These are phyloP conservation scores for Amphichorda felina DNA, from an alignment of 2,329 filamentous ascomycete species.

Conservation along the genomic window DNA sequence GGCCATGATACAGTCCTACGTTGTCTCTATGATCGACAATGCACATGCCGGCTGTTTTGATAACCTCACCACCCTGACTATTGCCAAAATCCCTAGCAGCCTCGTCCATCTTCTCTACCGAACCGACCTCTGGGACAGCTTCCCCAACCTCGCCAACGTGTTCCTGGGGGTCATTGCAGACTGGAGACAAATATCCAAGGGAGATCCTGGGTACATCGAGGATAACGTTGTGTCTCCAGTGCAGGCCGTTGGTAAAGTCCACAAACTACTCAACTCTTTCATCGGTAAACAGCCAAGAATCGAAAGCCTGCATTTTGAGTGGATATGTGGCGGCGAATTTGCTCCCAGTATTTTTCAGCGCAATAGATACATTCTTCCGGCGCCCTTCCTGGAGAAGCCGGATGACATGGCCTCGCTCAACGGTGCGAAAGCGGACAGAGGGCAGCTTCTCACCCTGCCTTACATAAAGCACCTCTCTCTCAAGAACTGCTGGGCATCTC, in stretches of 20 bases:
- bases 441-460: constrained; percentile 37
- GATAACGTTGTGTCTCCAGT: constrained; percentile 37
- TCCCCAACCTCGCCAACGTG: constrained; percentile 41
- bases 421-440: constrained; percentile 16
- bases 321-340: constrained; percentile 56
- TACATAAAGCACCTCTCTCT: constrained; percentile 47
- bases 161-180: constrained; percentile 52
- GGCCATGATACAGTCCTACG: constrained; percentile 56
- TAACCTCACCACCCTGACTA: constrained; percentile 44
- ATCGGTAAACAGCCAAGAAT: constrained; percentile 37
- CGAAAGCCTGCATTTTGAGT: constrained; percentile 51
- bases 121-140: constrained; percentile 47
- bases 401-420: constrained; percentile 15
- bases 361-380: constrained; percentile 50
- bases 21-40: constrained; percentile 53
- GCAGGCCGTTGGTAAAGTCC: constrained; percentile 36
- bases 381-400: constrained; percentile 34
- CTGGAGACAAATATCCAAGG: constrained; percentile 47
- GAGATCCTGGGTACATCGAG: constrained; percentile 33
- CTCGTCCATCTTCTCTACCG: constrained; percentile 44
- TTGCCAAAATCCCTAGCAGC: constrained; percentile 52
- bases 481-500: constrained; percentile 58
- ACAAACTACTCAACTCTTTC: constrained; percentile 35
- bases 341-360: constrained; percentile 48
- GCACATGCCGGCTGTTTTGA: constrained; percentile 30